Evolutionary conservation across 345 rosid genomes (phyloP).

Genomic region (Gynandropsis gynandra): DNA sequence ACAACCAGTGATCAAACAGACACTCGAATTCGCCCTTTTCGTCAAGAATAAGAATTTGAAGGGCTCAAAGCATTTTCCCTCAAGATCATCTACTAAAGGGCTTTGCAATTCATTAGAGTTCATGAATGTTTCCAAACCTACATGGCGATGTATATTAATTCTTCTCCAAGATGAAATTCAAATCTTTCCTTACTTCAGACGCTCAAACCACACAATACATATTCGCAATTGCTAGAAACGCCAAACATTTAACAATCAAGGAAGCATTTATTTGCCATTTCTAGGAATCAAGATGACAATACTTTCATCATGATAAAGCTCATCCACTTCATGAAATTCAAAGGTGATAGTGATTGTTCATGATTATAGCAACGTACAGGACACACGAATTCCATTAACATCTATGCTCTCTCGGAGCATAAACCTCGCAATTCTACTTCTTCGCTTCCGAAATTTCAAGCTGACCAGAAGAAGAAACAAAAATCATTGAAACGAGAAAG

Average conservation of each 20-base stretch:
- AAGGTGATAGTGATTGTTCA: background rate
- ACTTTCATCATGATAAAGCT: background rate
- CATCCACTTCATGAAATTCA: background rate
- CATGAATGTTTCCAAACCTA: background rate
- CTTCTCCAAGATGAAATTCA: background rate
- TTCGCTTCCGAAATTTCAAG: too few species aligned
- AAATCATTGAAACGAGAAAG: too few species aligned
- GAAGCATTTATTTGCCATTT: too few species aligned
- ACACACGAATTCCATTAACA: too few species aligned
- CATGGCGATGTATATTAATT: too few species aligned
- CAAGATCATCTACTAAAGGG: background rate
- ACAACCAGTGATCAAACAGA: background rate
- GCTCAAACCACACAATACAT: background rate
- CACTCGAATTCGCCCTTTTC: background rate
- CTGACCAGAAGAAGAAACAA: too few species aligned
- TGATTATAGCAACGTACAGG: too few species aligned
- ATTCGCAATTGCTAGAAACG: too few species aligned
- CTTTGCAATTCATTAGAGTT: background rate
- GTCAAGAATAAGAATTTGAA: slow-evolving; percentile 1
- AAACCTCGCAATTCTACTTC: too few species aligned
- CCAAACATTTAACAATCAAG: too few species aligned
- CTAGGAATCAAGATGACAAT: background rate
- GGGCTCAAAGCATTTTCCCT: background rate
- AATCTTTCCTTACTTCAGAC: background rate
- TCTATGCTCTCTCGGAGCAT: too few species aligned